Evolutionary conservation across 257 asterid species (phyloP).

Genomic region (Gentiana straminea): DNA sequence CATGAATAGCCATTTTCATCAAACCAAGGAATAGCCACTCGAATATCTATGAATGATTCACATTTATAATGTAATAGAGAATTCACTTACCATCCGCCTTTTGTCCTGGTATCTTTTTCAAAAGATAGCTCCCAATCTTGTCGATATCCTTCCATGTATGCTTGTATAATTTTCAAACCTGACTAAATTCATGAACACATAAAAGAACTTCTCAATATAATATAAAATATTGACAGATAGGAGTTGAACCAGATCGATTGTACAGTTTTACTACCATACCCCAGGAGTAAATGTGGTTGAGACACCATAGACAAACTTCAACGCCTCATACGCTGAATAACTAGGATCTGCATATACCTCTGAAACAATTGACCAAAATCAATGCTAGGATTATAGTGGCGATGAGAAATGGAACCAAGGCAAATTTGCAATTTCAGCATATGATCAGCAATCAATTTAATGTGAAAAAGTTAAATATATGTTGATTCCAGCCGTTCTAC

Average conservation of each 20-base stretch:
- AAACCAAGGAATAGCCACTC: too few species aligned
- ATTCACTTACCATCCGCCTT: constrained; percentile 85
- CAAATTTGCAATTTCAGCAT: too few species aligned
- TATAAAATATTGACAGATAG: not conserved
- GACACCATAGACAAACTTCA: constrained; percentile 70
- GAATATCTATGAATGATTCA: too few species aligned
- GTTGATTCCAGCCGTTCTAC: too few species aligned
- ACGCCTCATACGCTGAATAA: constrained; percentile 64
- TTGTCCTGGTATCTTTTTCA: constrained; percentile 86
- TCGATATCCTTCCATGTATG: constrained; percentile 80
- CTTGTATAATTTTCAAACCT: constrained; percentile 70
- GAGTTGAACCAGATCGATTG: not conserved
- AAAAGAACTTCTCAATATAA: constrained; percentile 7
- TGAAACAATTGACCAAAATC: constrained; percentile 24
- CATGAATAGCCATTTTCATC: too few species aligned
- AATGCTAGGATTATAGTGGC: not conserved
- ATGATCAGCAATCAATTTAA: not conserved
- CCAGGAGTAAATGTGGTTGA: constrained; percentile 76
- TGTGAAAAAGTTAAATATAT: not conserved
- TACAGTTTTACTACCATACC: constrained; percentile 32
- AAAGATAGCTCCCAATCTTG: constrained; percentile 96
- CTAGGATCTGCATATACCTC: constrained; percentile 95
- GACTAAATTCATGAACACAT: constrained; percentile 30
- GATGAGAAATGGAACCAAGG: not conserved
- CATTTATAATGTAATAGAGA: too few species aligned